Percentiles rank a stretch among this genome's conserved stretches.
phyloP scores from a whole-genome alignment of 495 filamentous ascomycete genomes.

The Neurospora sp. region DNA sequence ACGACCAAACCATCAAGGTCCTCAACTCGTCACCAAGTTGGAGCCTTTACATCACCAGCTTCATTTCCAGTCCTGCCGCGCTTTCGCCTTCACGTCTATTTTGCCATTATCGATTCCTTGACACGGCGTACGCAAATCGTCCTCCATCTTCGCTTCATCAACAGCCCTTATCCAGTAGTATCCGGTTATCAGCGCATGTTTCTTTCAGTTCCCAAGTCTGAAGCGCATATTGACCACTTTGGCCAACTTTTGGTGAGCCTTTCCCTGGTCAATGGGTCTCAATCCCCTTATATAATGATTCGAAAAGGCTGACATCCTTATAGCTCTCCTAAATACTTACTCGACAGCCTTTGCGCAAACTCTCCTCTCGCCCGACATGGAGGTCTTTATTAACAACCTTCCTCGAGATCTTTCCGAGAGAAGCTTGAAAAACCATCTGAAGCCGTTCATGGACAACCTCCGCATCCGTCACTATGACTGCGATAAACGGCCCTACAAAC shows the following conservation, averaged over 20 bases:
- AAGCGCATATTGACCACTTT: not conserved
- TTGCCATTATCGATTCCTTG: not conserved
- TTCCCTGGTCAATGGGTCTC: not conserved
- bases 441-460: constrained; percentile 21
- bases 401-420: constrained; percentile 22
- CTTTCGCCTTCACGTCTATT: not conserved
- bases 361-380: constrained; percentile 13
- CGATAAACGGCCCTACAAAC: constrained; percentile 20
- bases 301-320: not conserved
- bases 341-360: not conserved
- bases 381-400: constrained; percentile 32
- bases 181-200: not conserved
- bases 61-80: not conserved
- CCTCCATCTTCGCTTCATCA: not conserved
- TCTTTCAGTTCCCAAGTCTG: not conserved
- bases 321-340: not conserved
- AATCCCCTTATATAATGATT: not conserved
- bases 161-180: not conserved
- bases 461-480: constrained; percentile 25
- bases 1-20: not conserved
- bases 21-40: not conserved
- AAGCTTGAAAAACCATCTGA: constrained; percentile 23
- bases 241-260: not conserved
- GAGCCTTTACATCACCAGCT: not conserved
- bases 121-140: too few species aligned